phyloP scores from a whole-genome alignment of 1,284 basidiomycete genomes.

The Lentinula novae-zelandiae region DNA sequence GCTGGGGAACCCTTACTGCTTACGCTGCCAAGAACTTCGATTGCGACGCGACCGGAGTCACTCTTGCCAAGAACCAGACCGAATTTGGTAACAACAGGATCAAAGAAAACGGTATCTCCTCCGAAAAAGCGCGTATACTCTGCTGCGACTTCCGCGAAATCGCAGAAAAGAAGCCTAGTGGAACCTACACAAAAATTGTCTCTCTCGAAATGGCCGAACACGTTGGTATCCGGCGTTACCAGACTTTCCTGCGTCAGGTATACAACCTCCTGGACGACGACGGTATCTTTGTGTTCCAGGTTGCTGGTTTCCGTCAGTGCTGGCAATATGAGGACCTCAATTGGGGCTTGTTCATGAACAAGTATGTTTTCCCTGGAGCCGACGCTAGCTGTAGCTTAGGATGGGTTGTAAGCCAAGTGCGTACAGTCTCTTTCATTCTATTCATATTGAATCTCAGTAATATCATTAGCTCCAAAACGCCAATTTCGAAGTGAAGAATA shows the following conservation, averaged over 20 bases:
- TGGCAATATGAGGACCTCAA: constrained; percentile 99
- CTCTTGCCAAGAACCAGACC: constrained; percentile 88
- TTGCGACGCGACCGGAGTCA: constrained; percentile 94
- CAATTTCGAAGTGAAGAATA: constrained; percentile 95
- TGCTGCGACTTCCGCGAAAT: constrained; percentile 97
- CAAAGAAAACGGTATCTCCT: constrained; percentile 69
- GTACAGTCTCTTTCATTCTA: background rate
- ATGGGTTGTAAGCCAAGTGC: constrained; percentile 79
- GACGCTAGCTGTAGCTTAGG: constrained; percentile 94
- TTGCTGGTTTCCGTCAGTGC: constrained; percentile 73
- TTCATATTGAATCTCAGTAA: background rate
- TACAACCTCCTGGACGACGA: constrained; percentile 95
- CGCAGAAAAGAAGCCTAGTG: constrained; percentile 80
- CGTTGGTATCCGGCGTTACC: constrained; percentile 94
- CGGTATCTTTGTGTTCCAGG: constrained; percentile 93
- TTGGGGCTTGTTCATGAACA: constrained; percentile 97
- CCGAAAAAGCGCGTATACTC: constrained; percentile 84
- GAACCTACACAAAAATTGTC: constrained; percentile 92
- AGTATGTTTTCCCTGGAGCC: constrained; percentile 97
- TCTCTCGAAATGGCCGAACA: constrained; percentile 99
- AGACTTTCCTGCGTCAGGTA: constrained; percentile 85
- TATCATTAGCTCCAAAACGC: constrained; percentile 71
- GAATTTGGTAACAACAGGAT: constrained; percentile 92
- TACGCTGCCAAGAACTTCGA: constrained; percentile 98
- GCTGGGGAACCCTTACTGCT: constrained; percentile 95